These are phyloP conservation scores for Cicer arietinum DNA, from an alignment of 306 rosid genomes.

Conservation along the genomic window DNA sequence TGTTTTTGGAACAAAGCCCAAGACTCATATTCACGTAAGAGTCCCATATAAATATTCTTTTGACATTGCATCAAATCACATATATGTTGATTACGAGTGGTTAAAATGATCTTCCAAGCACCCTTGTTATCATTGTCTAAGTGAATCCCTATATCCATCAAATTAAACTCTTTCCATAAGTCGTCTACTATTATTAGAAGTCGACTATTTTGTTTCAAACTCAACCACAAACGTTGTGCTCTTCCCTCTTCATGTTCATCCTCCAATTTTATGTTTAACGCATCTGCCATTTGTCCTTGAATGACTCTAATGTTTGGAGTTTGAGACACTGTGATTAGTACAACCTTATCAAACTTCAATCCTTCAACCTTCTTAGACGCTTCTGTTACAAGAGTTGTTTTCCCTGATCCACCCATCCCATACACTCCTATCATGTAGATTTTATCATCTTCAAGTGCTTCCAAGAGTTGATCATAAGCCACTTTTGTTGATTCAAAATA, in stretches of 20 bases:
- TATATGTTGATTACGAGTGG: slow-evolving; percentile 15
- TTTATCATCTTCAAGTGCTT: slow-evolving; percentile 32
- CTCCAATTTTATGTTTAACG: slow-evolving; percentile 6
- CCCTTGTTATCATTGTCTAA: slow-evolving; percentile 6
- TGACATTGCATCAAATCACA: slow-evolving; percentile 14
- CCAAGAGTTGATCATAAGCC: slow-evolving; percentile 8
- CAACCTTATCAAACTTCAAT: background rate
- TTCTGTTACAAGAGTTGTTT: slow-evolving; percentile 36
- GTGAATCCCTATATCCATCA: background rate
- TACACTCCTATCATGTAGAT: slow-evolving; percentile 29
- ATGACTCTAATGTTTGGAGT: slow-evolving; percentile 8
- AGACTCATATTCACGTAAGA: slow-evolving; percentile 10
- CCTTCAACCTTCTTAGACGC: slow-evolving; percentile 21
- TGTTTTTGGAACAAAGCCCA: slow-evolving; percentile 13
- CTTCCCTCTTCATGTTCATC: background rate
- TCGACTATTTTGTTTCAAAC: slow-evolving; percentile 1
- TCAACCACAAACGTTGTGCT: slow-evolving; percentile 20
- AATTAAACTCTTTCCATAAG: slow-evolving; percentile 12
- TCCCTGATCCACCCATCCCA: slow-evolving; percentile 44
- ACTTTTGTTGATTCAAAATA: slow-evolving; percentile 38
- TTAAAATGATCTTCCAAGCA: background rate
- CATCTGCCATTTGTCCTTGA: slow-evolving; percentile 10
- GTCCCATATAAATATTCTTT: slow-evolving; percentile 3
- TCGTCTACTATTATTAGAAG: slow-evolving; percentile 3
- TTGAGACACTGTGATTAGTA: slow-evolving; percentile 26